Conservation (phyloP, 164 flowering plant genomes). For the Magnolia kwangsiensis region DNA sequence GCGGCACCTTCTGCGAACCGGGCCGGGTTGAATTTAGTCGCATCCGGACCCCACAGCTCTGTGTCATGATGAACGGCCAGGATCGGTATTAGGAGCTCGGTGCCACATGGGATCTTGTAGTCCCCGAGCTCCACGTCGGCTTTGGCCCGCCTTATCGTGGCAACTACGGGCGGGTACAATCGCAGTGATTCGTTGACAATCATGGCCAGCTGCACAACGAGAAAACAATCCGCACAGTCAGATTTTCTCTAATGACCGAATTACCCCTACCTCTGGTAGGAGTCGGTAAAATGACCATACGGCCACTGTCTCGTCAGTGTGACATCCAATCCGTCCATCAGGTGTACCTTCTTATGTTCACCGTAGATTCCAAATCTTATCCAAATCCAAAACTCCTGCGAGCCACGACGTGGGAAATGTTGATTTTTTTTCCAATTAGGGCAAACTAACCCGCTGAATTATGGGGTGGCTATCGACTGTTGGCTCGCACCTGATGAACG, state of each 20-base stretch:
- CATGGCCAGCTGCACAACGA: conserved; percentile 69
- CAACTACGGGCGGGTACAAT: conserved; percentile 81
- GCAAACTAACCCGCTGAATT: too few relatives aligned
- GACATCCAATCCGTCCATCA: too few relatives aligned
- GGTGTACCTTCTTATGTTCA: too few relatives aligned
- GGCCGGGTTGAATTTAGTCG: conserved; percentile 75
- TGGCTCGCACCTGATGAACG: too few relatives aligned
- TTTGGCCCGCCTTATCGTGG: conserved; percentile 79
- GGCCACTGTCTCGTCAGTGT: too few relatives aligned
- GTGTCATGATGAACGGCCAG: conserved; percentile 90
- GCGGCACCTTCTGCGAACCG: conserved; percentile 76
- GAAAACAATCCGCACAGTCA: background rate
- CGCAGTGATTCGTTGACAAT: conserved; percentile 81
- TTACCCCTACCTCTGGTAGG: too few relatives aligned
- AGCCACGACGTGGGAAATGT: too few relatives aligned
- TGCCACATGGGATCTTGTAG: conserved; percentile 69
- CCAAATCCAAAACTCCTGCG: too few relatives aligned
- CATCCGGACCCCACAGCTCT: conserved; percentile 79
- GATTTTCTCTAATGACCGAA: background rate
- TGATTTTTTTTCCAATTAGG: too few relatives aligned
- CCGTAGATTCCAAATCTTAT: too few relatives aligned
- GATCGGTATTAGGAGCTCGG: conserved; percentile 84
- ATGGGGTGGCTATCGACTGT: too few relatives aligned
- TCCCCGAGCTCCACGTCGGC: conserved; percentile 67
- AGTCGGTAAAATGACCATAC: too few relatives aligned